Evolutionary conservation across 257 asterid species (phyloP).

Genomic region (Solanum chiquidenum): DNA sequence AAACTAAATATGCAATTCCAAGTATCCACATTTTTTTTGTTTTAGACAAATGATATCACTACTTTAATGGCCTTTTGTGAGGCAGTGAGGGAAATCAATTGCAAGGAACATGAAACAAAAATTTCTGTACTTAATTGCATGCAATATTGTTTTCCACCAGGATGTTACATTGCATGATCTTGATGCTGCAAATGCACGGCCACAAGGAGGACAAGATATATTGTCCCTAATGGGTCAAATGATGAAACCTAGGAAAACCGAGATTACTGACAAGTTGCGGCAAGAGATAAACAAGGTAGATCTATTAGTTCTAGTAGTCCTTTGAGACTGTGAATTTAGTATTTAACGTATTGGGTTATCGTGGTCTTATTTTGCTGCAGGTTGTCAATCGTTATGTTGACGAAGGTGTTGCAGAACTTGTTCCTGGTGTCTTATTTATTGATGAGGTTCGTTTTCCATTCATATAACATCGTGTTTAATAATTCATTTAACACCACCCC

Average conservation of each 20-base stretch:
- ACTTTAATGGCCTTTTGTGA: not conserved
- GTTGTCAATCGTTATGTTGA: slow-evolving; percentile 88
- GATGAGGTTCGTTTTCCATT: slow-evolving; percentile 51
- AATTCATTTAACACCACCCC: not conserved
- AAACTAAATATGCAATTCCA: not conserved
- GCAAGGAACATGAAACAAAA: not conserved
- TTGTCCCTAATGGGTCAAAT: slow-evolving; percentile 94
- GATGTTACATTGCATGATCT: slow-evolving; percentile 56
- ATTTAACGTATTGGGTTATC: not conserved
- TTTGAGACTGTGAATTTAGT: not conserved
- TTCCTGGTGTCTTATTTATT: slow-evolving; percentile 91
- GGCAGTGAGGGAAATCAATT: not conserved
- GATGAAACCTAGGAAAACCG: slow-evolving; percentile 98
- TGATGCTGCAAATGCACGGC: slow-evolving; percentile 97
- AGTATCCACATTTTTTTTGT: not conserved
- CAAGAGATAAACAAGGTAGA: slow-evolving; percentile 89
- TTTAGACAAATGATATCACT: not conserved
- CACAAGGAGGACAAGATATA: slow-evolving; percentile 99
- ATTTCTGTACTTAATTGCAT: not conserved
- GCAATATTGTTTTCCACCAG: slow-evolving; percentile 1
- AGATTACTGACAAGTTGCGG: slow-evolving; percentile 85
- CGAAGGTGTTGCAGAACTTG: slow-evolving; percentile 93
- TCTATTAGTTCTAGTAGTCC: not conserved
- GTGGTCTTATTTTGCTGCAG: slow-evolving; percentile 19
- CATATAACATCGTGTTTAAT: not conserved